These are phyloP conservation scores for Cyberlindnera meyerae DNA, from an alignment of 805 yeast genomes.

Conservation along the genomic window DNA sequence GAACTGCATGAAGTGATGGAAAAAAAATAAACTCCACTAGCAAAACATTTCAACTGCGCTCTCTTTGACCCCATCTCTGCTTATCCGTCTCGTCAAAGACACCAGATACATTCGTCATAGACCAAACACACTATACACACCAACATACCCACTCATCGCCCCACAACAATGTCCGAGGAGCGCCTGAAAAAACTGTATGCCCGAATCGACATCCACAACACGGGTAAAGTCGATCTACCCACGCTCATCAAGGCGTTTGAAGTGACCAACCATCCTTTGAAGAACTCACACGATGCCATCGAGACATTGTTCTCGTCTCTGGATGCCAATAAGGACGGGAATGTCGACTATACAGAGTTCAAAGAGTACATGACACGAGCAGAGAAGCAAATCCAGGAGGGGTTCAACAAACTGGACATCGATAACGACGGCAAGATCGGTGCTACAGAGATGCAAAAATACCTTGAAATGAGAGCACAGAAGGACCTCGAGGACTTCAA, in stretches of 20 bases:
- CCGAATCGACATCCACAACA: slow-evolving; percentile 36
- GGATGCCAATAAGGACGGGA: slow-evolving; percentile 51
- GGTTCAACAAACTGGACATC: slow-evolving; percentile 63
- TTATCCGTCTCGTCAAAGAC: too few relatives aligned
- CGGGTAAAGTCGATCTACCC: slow-evolving; percentile 34
- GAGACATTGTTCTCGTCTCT: slow-evolving; percentile 52
- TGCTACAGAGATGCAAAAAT: slow-evolving; percentile 59
- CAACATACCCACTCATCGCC: not conserved
- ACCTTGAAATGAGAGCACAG: slow-evolving; percentile 47
- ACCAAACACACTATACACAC: not conserved
- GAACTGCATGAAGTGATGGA: not conserved
- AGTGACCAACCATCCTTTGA: slow-evolving; percentile 55
- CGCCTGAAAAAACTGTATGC: slow-evolving; percentile 30
- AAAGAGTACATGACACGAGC: slow-evolving; percentile 59
- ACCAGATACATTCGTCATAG: not conserved
- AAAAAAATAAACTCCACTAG: slow-evolving; percentile 1
- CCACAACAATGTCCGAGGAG: not conserved
- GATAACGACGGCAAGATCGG: slow-evolving; percentile 71
- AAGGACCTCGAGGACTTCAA: slow-evolving; percentile 49
- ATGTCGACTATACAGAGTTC: slow-evolving; percentile 63
- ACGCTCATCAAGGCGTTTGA: slow-evolving; percentile 36
- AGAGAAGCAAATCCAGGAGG: slow-evolving; percentile 63
- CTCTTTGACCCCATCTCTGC: too few relatives aligned
- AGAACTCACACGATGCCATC: slow-evolving; percentile 55
- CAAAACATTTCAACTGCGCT: not conserved